These are phyloP conservation scores for Curvularia sp. DNA, from an alignment of 2,329 filamentous ascomycete species.

Conservation along the genomic window DNA sequence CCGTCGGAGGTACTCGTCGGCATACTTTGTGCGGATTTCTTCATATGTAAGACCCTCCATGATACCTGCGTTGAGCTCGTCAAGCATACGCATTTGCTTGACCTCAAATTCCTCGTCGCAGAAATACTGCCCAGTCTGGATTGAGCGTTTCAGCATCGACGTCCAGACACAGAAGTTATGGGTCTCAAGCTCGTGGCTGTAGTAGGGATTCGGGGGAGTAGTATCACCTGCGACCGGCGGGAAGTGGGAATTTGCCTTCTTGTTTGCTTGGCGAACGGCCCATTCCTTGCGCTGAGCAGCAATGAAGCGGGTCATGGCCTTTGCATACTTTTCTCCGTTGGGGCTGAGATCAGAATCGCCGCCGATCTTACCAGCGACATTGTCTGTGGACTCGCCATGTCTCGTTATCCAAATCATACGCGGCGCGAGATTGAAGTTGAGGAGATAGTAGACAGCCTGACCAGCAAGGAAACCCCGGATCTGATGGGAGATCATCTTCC, in stretches of 20 bases:
- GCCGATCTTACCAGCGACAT: slow-evolving; percentile 85
- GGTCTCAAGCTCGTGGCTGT: slow-evolving; percentile 58
- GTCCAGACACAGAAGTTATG: slow-evolving; percentile 99
- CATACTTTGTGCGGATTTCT: slow-evolving; percentile 80
- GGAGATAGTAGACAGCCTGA: slow-evolving; percentile 90
- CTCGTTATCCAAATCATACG: slow-evolving; percentile 98
- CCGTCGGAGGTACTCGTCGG: slow-evolving; percentile 81
- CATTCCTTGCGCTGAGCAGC: slow-evolving; percentile 79
- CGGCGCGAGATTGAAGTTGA: slow-evolving; percentile 95
- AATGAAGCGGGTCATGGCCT: slow-evolving; percentile 82
- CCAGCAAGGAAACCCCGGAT: slow-evolving; percentile 90
- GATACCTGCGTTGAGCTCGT: slow-evolving; percentile 89
- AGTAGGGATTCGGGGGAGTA: slow-evolving; percentile 93
- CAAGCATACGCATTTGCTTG: slow-evolving; percentile 97
- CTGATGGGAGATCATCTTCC: slow-evolving; percentile 90
- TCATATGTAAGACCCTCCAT: slow-evolving; percentile 97
- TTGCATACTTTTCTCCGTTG: slow-evolving; percentile 79
- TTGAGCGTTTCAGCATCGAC: slow-evolving; percentile 90
- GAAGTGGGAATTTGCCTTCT: slow-evolving; percentile 77
- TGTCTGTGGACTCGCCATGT: slow-evolving; percentile 90
- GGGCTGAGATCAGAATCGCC: slow-evolving; percentile 86
- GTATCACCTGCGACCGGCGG: slow-evolving; percentile 90
- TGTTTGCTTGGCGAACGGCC: slow-evolving; percentile 82
- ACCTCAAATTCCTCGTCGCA: slow-evolving; percentile 93
- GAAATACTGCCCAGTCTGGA: slow-evolving; percentile 88